Evolutionary conservation across 345 rosid genomes (phyloP), one percentile per base, ranked within the genome.

Genomic region (Dipteronia sinensis): DNA sequence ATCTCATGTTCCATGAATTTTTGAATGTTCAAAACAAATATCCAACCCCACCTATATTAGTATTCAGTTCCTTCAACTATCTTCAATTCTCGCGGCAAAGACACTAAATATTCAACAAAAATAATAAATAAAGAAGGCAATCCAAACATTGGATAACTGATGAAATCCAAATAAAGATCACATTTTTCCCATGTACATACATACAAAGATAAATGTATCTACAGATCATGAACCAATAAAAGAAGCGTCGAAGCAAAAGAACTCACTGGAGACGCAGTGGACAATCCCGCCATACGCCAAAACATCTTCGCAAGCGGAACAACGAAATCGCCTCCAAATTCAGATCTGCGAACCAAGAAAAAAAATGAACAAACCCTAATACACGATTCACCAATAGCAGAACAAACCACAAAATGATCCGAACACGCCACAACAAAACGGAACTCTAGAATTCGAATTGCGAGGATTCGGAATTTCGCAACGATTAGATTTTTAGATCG

Each of bases 221-320:
- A 62, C 10, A 65, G 75, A 71, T 77, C 69, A 78, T 22, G 53
- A 44, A 70, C 46, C 61, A n/a, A 44, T 46, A 65, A 63, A 47
- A 2, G 17, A 34, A 46, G 78, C 78, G 76, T 9, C 42, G 42
- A 56, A 56, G 11, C 25, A 73, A 66, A 51, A 34, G 58, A 61
- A 87, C 96, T 87, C 84, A 94, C 98, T 78, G 97, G 96, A 80
- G 98, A 94, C 19, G 97, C 93, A 69, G 98, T 88, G 78, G 97
- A 91, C 84, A 94, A 87, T 59, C 96, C 97, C 10, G 96, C 88
- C 96, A 94, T 94, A 62, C 94, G 97, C 98, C 98, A 94, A 82
- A 94, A 94, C 98, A 94, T 94, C 80, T 85, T 88, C 75, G 47
- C 79, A 79, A 77, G 44, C 58, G 44, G 4, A 67, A 61, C 53